Evolutionary conservation across 2,329 filamentous ascomycete species (phyloP).

Genomic region (Sordariomycetes sp.): DNA sequence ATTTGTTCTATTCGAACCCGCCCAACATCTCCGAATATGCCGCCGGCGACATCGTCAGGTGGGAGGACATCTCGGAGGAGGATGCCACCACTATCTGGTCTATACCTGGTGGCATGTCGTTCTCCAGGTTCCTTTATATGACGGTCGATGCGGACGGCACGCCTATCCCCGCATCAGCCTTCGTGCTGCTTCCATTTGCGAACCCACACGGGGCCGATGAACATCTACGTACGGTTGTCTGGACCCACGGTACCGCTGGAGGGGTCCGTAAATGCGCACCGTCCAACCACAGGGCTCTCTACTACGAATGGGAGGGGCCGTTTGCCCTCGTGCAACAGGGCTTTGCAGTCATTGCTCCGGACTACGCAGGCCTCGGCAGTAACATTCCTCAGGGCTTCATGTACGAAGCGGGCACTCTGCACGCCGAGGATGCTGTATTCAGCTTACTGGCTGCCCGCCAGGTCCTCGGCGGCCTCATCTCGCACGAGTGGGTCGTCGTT

Average conservation of each 20-base stretch:
- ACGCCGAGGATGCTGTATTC: conserved; percentile 9
- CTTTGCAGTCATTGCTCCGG: conserved; percentile 4
- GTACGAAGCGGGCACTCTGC: conserved; percentile 9
- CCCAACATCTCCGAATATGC: conserved; percentile 6
- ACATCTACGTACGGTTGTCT: conserved; percentile 8
- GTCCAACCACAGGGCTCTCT: conserved; percentile 10
- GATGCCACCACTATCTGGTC: conserved; percentile 7
- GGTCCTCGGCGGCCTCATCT: conserved; percentile 5
- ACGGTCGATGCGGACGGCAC: conserved; percentile 9
- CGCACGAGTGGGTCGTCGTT: conserved; percentile 10
- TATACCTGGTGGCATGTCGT: conserved; percentile 7
- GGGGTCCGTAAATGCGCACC: conserved; percentile 10
- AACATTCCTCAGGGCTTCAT: conserved; percentile 10
- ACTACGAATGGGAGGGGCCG: conserved; percentile 11
- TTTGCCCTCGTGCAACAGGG: conserved; percentile 9
- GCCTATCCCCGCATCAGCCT: conserved; percentile 8
- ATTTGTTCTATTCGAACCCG: conserved; percentile 8
- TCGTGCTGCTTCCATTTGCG: conserved; percentile 7
- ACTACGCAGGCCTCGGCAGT: conserved; percentile 7
- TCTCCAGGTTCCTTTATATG: conserved; percentile 8
- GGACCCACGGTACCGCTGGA: conserved; percentile 13
- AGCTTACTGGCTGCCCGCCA: conserved; percentile 9
- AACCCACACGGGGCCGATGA: conserved; percentile 4
- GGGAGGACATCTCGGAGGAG: conserved; percentile 7
- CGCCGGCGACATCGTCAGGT: conserved; percentile 9